phyloP scores from a whole-genome alignment of 2,329 filamentous ascomycete species.

The Calonectria hawksworthii region DNA sequence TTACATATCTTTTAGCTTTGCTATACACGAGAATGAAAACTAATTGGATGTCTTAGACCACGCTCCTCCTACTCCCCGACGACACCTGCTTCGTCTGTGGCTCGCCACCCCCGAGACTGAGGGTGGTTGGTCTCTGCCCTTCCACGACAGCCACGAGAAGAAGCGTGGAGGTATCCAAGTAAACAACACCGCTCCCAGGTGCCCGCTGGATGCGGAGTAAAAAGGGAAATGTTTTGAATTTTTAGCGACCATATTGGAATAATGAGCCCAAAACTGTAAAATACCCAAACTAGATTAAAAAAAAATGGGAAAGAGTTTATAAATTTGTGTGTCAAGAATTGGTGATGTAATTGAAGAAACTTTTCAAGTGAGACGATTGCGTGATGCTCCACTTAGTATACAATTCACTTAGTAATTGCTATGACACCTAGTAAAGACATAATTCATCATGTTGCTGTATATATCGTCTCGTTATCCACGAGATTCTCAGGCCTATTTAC shows the following conservation, averaged over 20 bases:
- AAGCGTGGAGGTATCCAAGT: constrained; percentile 93
- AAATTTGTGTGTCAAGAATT: background rate
- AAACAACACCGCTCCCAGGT: constrained; percentile 81
- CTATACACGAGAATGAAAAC: background rate
- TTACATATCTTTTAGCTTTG: no score
- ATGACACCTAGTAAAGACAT: background rate
- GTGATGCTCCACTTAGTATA: background rate
- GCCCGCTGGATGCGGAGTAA: constrained; percentile 83
- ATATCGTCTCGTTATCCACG: background rate
- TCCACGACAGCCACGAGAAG: constrained; percentile 84
- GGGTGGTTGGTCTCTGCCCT: constrained; percentile 88
- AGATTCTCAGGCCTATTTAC: background rate
- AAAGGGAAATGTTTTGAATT: constrained; percentile 64
- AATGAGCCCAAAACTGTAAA: constrained; percentile 25
- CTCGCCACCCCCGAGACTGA: constrained; percentile 84
- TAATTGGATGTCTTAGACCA: constrained; percentile 53
- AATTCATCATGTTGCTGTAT: background rate
- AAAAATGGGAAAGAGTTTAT: constrained; percentile 14
- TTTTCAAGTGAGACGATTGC: background rate
- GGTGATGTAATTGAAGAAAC: background rate
- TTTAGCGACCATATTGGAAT: constrained; percentile 30
- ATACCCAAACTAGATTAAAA: constrained; percentile 16
- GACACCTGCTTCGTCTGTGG: constrained; percentile 89
- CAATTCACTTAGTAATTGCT: background rate
- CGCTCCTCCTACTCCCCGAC: constrained; percentile 75